phyloP scores from a whole-genome alignment of 2,329 filamentous ascomycete genomes.

The Thelonectria blattea region DNA sequence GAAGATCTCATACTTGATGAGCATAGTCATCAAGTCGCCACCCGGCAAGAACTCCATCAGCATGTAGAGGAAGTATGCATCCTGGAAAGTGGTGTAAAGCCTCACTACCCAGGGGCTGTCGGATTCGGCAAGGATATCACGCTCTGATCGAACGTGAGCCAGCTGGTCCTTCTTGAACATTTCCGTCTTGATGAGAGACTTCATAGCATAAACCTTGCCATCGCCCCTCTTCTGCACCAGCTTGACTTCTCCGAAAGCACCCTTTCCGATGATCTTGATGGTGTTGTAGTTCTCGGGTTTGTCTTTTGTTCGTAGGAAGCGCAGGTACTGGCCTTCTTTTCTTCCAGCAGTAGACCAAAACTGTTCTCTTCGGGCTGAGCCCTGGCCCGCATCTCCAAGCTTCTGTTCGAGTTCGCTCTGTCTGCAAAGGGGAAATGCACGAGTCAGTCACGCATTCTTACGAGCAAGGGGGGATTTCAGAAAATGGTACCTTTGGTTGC shows the following conservation, averaged over 20 bases:
- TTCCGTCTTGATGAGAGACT: conserved; percentile 97
- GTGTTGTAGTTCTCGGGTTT: conserved; percentile 94
- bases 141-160: conserved; percentile 94
- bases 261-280: conserved; percentile 98
- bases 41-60: conserved; percentile 99
- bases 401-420: conserved; percentile 91
- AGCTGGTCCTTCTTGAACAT: conserved; percentile 99
- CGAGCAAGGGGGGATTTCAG: neutral
- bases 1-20: conserved; percentile 99
- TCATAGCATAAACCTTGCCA: conserved; percentile 97
- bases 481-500: conserved; percentile 81
- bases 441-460: conserved; percentile 18
- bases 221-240: conserved; percentile 96
- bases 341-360: conserved; percentile 85
- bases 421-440: conserved; percentile 53
- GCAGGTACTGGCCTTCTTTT: conserved; percentile 90
- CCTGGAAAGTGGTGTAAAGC: conserved; percentile 97
- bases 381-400: conserved; percentile 76
- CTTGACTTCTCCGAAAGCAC: conserved; percentile 97
- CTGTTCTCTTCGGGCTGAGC: conserved; percentile 78
- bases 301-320: conserved; percentile 92
- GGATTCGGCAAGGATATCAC: conserved; percentile 98
- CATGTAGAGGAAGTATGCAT: conserved; percentile 96
- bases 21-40: conserved; percentile 99
- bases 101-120: conserved; percentile 99